Base-by-base conservation (phyloP, 225 moss, liverwort and hornwort genomes). In the Neckera pumila region DNA sequence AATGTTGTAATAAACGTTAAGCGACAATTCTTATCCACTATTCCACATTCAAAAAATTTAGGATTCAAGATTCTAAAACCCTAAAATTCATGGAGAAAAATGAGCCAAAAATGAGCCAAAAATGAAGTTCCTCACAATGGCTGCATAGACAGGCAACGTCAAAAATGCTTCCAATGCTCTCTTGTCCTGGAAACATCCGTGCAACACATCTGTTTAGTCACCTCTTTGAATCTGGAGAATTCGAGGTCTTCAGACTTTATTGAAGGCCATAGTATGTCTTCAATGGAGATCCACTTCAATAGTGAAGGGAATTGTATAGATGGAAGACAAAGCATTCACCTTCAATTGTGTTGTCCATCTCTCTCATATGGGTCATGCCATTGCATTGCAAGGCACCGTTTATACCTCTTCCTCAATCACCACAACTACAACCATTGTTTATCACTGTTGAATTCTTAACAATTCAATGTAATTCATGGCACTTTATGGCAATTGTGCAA, bases 201-300 rank as follows among this genome's bases (percentile, higher is more conserved):
- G 97, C 89, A 97, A 83, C 25, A 90, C 95, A 86, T 96, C 95
- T 38, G 93, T 95, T 80, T 87, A 97, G 60, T 95, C 80, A 1
- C 88, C 94, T 72, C 95, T 95, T 53, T 96, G 89, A 70, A 95
- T 89, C 90, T 97, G 88, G 22, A 49, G 28, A 84, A 17, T 43
- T 56, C 12, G 1, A 64, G 17, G 23, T 51, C 16, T 82, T 82
- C 36, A 51, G 5, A 12, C 49, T 36, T 33, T 33, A 7, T 47
- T 7, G 47, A 49, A 81, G 64, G 47, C 63, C 7, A 11, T n/a
- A n/a, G n/a, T n/a, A n/a, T 25, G 25, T 81, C 36, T 47, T 81
- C 81, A 47, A 82, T 63, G 25, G 16, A 17, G 47, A 47, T 43
- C 7, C 11, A 47, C 47, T 81, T 63, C 63, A 17, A 63, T 23